Percentiles rank a stretch among this genome's conserved stretches.
Evolutionary conservation across 2,329 filamentous ascomycete genomes (phyloP).

Genomic region (Thelonectria olida): DNA sequence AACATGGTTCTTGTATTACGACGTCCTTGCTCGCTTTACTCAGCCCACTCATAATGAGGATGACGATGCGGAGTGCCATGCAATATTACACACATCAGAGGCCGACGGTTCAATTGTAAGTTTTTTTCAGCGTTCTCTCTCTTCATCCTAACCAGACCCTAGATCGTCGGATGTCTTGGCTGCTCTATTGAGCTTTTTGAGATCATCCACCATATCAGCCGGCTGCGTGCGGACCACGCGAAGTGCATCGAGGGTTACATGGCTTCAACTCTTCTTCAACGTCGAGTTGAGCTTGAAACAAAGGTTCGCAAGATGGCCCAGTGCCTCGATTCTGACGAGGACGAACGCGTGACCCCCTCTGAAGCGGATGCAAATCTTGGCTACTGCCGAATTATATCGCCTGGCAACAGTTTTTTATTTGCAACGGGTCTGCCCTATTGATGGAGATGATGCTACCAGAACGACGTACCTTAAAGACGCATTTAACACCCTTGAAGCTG

Average conservation of each 20-base stretch:
- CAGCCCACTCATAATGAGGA: background rate
- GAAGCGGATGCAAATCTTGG: conserved; percentile 8
- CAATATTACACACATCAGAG: background rate
- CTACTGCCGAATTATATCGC: conserved; percentile 59
- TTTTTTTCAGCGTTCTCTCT: background rate
- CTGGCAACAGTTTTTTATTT: conserved; percentile 57
- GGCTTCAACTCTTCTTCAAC: background rate
- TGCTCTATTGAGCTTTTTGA: conserved; percentile 10
- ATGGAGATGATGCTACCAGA: background rate
- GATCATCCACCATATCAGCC: conserved; percentile 5
- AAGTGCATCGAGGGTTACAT: background rate
- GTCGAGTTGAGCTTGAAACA: background rate
- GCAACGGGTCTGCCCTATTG: conserved; percentile 37
- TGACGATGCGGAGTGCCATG: background rate
- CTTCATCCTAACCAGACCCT: background rate
- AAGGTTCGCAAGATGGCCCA: background rate
- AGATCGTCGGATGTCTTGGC: conserved; percentile 4
- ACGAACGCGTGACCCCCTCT: background rate
- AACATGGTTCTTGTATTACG: conserved; percentile 18
- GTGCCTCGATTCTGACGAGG: background rate
- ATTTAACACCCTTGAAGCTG: conserved; percentile 39
- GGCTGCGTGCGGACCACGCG: background rate
- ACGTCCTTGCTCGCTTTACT: conserved; percentile 8
- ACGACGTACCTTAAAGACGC: conserved; percentile 26
- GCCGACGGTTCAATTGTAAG: background rate